These are phyloP conservation scores for Scedosporium aurantiacum DNA, from an alignment of 2,329 filamentous ascomycete genomes.

Conservation along the genomic window DNA sequence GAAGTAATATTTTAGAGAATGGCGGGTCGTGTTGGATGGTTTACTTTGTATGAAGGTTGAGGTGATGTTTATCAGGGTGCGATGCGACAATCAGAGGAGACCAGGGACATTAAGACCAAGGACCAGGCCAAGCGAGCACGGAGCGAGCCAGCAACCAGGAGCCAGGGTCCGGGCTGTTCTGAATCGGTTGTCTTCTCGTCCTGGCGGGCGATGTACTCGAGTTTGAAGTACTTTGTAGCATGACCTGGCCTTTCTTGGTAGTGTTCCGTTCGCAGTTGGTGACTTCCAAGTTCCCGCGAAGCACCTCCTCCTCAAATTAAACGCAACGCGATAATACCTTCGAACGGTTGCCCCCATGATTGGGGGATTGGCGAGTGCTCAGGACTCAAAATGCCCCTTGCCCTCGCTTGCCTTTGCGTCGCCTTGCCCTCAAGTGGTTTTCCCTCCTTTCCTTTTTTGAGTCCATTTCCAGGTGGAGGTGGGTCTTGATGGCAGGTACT, in stretches of 20 bases:
- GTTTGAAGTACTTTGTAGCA: too few species aligned
- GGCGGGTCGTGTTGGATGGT: not conserved
- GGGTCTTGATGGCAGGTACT: not conserved
- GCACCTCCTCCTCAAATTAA: conserved; percentile 3
- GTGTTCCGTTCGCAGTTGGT: too few species aligned
- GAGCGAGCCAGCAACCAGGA: not conserved
- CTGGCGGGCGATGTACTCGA: too few species aligned
- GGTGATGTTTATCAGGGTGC: not conserved
- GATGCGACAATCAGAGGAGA: not conserved
- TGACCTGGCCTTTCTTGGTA: too few species aligned
- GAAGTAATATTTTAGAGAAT: not conserved
- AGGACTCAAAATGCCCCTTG: not conserved
- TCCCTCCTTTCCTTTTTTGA: not conserved
- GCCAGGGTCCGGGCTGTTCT: not conserved
- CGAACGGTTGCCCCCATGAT: conserved; percentile 1
- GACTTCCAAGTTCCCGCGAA: not conserved
- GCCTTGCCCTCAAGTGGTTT: not conserved
- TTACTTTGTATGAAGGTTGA: not conserved
- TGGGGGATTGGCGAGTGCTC: not conserved
- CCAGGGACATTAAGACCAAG: not conserved
- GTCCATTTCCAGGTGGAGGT: not conserved
- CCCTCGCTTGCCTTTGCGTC: not conserved
- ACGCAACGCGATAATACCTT: not conserved
- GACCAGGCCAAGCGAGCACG: not conserved
- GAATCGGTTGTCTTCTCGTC: not conserved